Evolutionary conservation across 805 yeast species (phyloP).

Genomic region (Torulaspora maleeae): DNA sequence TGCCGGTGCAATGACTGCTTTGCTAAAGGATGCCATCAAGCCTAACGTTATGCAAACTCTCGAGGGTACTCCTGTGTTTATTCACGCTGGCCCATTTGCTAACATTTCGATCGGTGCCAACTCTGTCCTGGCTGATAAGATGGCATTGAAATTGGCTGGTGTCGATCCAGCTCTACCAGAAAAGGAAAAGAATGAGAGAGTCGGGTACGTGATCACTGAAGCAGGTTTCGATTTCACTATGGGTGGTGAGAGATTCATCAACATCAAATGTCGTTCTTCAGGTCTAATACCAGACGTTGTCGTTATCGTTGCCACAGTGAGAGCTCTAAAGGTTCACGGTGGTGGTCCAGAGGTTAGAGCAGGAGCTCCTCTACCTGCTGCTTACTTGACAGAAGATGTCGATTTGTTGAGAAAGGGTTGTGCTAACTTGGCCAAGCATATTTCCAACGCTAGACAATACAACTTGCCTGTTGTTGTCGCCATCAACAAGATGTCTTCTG

Average conservation of each 20-base stretch:
- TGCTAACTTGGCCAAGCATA: slow-evolving; percentile 72
- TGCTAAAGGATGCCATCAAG: slow-evolving; percentile 75
- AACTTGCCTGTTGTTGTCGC: slow-evolving; percentile 82
- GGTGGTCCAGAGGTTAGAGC: slow-evolving; percentile 88
- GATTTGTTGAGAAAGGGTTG: slow-evolving; percentile 67
- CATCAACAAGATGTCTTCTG: slow-evolving; percentile 72
- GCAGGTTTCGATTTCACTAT: slow-evolving; percentile 88
- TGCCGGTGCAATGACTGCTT: slow-evolving; percentile 81
- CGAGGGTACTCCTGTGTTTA: slow-evolving; percentile 84
- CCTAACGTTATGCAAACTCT: slow-evolving; percentile 85
- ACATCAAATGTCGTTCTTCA: slow-evolving; percentile 78
- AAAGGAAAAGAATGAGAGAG: slow-evolving; percentile 44
- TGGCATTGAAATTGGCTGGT: slow-evolving; percentile 78
- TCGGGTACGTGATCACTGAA: slow-evolving; percentile 79
- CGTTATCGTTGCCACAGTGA: slow-evolving; percentile 76
- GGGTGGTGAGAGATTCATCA: slow-evolving; percentile 87
- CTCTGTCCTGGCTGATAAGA: slow-evolving; percentile 73
- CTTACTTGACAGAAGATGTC: slow-evolving; percentile 64
- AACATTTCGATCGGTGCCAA: slow-evolving; percentile 85
- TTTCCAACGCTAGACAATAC: slow-evolving; percentile 62
- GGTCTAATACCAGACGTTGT: slow-evolving; percentile 74
- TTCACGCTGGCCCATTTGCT: slow-evolving; percentile 88
- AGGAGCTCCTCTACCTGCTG: slow-evolving; percentile 72
- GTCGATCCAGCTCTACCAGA: slow-evolving; percentile 44
- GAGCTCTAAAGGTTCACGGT: slow-evolving; percentile 83